These are phyloP conservation scores for Fusarium nanum DNA, from an alignment of 2,329 filamentous ascomycete species.

Conservation along the genomic window DNA sequence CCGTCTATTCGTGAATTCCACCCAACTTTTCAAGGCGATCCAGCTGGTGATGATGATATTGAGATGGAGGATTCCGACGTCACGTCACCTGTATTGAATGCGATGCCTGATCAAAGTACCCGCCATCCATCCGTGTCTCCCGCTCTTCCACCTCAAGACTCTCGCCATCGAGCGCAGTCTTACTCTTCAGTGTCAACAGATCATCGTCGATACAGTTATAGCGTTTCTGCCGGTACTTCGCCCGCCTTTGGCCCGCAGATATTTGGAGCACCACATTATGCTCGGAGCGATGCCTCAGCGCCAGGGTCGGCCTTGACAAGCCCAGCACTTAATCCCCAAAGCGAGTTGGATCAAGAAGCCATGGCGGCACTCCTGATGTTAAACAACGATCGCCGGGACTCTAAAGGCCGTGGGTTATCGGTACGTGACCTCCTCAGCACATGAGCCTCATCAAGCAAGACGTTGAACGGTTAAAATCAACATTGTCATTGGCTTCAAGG, in stretches of 20 bases:
- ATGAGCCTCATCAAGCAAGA: slow-evolving; percentile 48
- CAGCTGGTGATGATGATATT: slow-evolving; percentile 58
- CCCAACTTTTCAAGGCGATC: slow-evolving; percentile 55
- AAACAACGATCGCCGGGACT: slow-evolving; percentile 77
- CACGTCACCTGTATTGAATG: slow-evolving; percentile 60
- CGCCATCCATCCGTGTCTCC: slow-evolving; percentile 66
- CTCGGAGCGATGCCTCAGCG: slow-evolving; percentile 56
- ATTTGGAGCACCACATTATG: slow-evolving; percentile 50
- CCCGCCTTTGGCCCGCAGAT: slow-evolving; percentile 67
- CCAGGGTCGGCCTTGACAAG: slow-evolving; percentile 68
- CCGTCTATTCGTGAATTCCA: slow-evolving; percentile 56
- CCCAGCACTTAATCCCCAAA: slow-evolving; percentile 66
- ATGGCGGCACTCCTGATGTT: slow-evolving; percentile 90
- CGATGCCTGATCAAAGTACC: slow-evolving; percentile 48
- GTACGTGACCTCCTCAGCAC: slow-evolving; percentile 66
- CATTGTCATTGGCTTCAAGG: background rate
- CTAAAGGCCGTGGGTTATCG: slow-evolving; percentile 61
- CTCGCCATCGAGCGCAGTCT: slow-evolving; percentile 60
- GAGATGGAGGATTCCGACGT: slow-evolving; percentile 70
- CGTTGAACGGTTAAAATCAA: background rate
- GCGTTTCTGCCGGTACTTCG: slow-evolving; percentile 62
- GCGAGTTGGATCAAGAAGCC: slow-evolving; percentile 78
- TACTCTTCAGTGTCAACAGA: slow-evolving; percentile 66
- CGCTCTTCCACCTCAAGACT: slow-evolving; percentile 60
- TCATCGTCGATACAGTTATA: slow-evolving; percentile 63